Evolutionary conservation across 1,139 yeast species (phyloP), one percentile per base, ranked within the genome.

Genomic region (Pichia norvegensis): DNA sequence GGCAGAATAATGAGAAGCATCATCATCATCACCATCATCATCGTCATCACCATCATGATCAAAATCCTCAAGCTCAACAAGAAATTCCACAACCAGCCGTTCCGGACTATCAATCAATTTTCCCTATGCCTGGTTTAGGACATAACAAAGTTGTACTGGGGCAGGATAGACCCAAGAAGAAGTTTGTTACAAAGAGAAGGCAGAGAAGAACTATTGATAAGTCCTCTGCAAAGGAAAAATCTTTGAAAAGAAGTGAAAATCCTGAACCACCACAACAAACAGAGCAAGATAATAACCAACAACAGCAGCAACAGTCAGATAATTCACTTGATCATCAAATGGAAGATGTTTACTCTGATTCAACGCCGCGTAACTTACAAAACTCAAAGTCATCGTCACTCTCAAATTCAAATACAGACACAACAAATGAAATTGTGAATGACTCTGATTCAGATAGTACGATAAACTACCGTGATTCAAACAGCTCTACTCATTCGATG

Each of bases 61-160:
- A 20, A 8, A 16, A 16, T 19, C 37, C 48, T 10, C 25, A 19
- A 36, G 19, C n/a, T 16, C 23, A 20, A 14, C 38, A 16, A 16
- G 25, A 20, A 20, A 22, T 36, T 36, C 16, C 38, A 4, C 13
- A 20, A 13, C 38, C 38, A 16, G 17, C 8, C 4, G 10, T 40
- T 11, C 47, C 51, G 3, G 57, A 55, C 21, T 54, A 45, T 29
- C 46, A 47, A 41, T 49, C 53, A 14, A 51, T 55, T 10, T 54
- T 54, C 43, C 59, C 57, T 25, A 54, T 55, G 48, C 59, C 59
- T 11, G 53, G 55, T 50, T 46, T 52, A 45, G 53, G 52, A 16
- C 52, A 50, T 36, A 50, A 50, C 13, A 44, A 45, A 9, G 44
- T 46, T 3, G 44, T 47, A 16, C 17, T 49, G 14, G 40, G 45